Evolutionary conservation across 768 basidiomycete genomes (phyloP).

Genomic region (Suillus clintonianus): DNA sequence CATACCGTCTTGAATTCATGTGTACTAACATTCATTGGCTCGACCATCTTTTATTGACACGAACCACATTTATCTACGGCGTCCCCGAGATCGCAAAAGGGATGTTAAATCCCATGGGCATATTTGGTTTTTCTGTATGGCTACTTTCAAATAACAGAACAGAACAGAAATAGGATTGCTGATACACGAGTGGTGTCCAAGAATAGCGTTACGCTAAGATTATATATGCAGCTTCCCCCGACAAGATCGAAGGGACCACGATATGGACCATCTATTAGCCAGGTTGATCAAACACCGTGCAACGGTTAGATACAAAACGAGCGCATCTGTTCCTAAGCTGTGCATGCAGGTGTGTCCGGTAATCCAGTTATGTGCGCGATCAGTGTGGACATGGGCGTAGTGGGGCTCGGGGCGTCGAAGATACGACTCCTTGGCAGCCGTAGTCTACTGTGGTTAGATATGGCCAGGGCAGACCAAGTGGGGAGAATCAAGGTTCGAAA

Average conservation of each 20-base stretch:
- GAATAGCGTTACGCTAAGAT: background rate
- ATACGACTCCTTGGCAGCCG: background rate
- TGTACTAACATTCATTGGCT: slow-evolving; percentile 25
- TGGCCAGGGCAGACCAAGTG: background rate
- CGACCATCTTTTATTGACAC: background rate
- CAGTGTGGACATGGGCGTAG: background rate
- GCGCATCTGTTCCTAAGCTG: background rate
- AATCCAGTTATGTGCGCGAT: background rate
- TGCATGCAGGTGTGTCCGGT: background rate
- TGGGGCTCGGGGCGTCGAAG: background rate
- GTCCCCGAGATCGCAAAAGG: slow-evolving; percentile 18
- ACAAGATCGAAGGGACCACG: background rate
- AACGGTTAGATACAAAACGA: background rate
- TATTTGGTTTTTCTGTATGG: slow-evolving; percentile 1
- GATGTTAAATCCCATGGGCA: slow-evolving; percentile 18
- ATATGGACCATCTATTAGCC: background rate
- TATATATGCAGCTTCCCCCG: background rate
- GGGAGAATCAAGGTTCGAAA: background rate
- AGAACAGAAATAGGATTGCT: background rate
- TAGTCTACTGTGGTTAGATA: background rate
- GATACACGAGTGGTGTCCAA: background rate
- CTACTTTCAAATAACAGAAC: background rate
- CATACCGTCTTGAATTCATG: slow-evolving; percentile 23
- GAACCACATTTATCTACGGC: background rate
- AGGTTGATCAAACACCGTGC: background rate